Evolutionary conservation across 2,329 filamentous ascomycete species (phyloP).

Genomic region (Aspergillus pseudoviridinutans): DNA sequence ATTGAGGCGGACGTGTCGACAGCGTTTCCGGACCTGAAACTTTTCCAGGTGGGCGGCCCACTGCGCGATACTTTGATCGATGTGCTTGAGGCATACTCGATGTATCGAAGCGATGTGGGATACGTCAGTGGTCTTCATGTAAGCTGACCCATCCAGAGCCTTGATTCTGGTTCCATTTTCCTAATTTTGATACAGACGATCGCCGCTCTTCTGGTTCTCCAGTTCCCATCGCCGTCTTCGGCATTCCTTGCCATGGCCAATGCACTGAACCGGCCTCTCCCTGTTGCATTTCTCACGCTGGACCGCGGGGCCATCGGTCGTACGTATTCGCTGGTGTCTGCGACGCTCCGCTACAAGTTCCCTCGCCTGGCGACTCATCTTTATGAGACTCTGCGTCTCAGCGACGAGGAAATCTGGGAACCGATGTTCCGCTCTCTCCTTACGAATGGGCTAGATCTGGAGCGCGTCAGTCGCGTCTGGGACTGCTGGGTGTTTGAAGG

Average conservation of each 20-base stretch:
- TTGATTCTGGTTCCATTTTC: neutral
- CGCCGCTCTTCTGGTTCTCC: conserved; percentile 56
- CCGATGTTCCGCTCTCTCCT: conserved; percentile 54
- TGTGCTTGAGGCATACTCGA: conserved; percentile 59
- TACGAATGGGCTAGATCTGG: conserved; percentile 49
- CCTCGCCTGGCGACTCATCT: conserved; percentile 53
- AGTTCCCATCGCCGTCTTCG: conserved; percentile 49
- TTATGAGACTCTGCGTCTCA: conserved; percentile 36
- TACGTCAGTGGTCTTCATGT: conserved; percentile 58
- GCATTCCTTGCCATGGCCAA: conserved; percentile 60
- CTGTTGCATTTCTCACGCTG: conserved; percentile 58
- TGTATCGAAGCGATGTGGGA: conserved; percentile 61
- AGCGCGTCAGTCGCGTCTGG: conserved; percentile 55
- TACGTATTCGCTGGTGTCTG: conserved; percentile 53
- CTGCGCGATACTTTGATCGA: conserved; percentile 54
- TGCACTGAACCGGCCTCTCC: conserved; percentile 57
- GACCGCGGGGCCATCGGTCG: conserved; percentile 54
- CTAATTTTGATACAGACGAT: conserved; percentile 38
- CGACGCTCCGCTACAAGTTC: conserved; percentile 56
- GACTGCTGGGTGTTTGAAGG: conserved; percentile 61
- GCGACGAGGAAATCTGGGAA: conserved; percentile 47
- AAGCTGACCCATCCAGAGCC: conserved; percentile 18
- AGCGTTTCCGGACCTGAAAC: conserved; percentile 56
- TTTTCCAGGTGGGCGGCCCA: conserved; percentile 54
- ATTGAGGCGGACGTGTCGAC: conserved; percentile 52